Conservation (phyloP, 73 alveolate species). For the Loxodes magnus region DNA sequence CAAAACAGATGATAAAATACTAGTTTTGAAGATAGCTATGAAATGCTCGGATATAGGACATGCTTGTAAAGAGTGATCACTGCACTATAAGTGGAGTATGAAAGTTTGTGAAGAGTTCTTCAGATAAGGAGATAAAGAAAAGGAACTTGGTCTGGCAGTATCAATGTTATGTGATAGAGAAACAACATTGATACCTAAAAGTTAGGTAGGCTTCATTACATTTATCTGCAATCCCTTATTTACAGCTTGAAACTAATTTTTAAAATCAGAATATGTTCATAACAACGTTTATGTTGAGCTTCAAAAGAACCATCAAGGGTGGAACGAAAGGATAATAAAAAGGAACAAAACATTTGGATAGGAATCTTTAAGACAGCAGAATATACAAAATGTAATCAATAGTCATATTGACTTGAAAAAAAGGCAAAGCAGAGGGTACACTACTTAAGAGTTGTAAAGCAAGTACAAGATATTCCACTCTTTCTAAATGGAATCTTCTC, state of each 20-base stretch:
- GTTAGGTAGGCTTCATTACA: conserved; percentile 86
- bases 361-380: too few relatives aligned
- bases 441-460: too few relatives aligned
- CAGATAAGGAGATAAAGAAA: conserved; percentile 82
- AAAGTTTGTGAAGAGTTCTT: conserved; percentile 68
- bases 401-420: too few relatives aligned
- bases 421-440: too few relatives aligned
- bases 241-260: conserved; percentile 21
- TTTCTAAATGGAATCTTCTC: too few relatives aligned
- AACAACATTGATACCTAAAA: conserved; percentile 71
- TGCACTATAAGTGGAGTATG: conserved; percentile 60
- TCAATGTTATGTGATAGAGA: conserved; percentile 80
- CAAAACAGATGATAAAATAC: too few relatives aligned
- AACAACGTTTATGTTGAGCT: too few relatives aligned
- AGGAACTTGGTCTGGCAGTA: conserved; percentile 64
- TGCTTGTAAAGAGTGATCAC: conserved; percentile 55
- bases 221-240: conserved; percentile 69
- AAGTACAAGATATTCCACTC: too few relatives aligned
- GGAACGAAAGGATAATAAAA: too few relatives aligned
- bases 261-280: background rate
- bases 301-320: too few relatives aligned
- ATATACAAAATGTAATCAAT: too few relatives aligned
- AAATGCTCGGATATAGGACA: conserved; percentile 76
- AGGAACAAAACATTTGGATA: too few relatives aligned
- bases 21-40: conserved; percentile 29